Evolutionary conservation across 805 yeast species (phyloP).

Genomic region (Candida endomychidarum): DNA sequence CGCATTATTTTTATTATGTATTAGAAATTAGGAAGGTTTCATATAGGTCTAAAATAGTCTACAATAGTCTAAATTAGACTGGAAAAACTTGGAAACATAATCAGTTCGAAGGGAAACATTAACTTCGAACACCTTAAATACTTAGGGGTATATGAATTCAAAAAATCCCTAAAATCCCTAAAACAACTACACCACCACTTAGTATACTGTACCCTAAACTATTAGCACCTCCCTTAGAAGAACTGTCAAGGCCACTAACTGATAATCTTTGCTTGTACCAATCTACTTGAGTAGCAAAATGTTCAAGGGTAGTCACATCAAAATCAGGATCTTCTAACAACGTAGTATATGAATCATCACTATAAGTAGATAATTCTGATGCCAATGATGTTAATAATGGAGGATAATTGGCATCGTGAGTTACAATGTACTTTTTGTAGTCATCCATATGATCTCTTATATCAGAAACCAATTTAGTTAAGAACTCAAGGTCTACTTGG

Average conservation of each 20-base stretch:
- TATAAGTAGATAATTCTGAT: constrained; percentile 27
- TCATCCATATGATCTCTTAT: constrained; percentile 25
- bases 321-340: constrained; percentile 27
- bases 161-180: neutral
- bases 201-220: neutral
- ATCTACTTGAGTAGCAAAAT: constrained; percentile 37
- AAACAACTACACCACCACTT: neutral
- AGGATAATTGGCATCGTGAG: constrained; percentile 28
- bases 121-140: too few species aligned
- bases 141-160: too few species aligned
- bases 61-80: too few species aligned
- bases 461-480: constrained; percentile 39
- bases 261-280: constrained; percentile 29
- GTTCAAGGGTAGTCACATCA: constrained; percentile 23
- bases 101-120: too few species aligned
- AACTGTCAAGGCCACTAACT: constrained; percentile 13
- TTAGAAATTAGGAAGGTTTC: too few species aligned
- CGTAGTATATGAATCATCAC: constrained; percentile 40
- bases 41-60: too few species aligned
- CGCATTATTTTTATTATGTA: neutral
- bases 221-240: neutral
- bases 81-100: too few species aligned
- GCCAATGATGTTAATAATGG: constrained; percentile 30
- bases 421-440: constrained; percentile 25
- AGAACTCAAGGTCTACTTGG: constrained; percentile 24